Evolutionary conservation across 768 basidiomycete species (phyloP).

Genomic region (Hygrophoropsis aurantiaca): DNA sequence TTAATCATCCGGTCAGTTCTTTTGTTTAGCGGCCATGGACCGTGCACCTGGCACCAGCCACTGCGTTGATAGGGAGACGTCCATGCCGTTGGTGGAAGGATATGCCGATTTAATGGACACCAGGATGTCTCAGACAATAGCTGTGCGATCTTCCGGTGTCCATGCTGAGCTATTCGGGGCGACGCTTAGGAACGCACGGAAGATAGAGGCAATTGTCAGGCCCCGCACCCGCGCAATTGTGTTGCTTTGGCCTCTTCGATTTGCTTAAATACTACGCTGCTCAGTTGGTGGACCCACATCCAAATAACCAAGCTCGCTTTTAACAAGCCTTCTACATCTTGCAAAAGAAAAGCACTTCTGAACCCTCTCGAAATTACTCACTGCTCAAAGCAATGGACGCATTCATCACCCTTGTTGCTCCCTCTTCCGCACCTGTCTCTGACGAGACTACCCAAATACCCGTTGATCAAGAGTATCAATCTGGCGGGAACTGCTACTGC

Average conservation of each 20-base stretch:
- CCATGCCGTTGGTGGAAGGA: not conserved
- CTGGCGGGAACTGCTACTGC: slow-evolving; percentile 7
- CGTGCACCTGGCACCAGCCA: slow-evolving; percentile 4
- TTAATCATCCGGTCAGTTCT: not conserved
- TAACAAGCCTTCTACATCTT: slow-evolving; percentile 5
- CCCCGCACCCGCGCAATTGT: slow-evolving; percentile 13
- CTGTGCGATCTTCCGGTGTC: slow-evolving; percentile 1
- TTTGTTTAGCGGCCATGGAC: slow-evolving; percentile 21
- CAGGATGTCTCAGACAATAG: slow-evolving; percentile 18
- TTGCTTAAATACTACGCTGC: slow-evolving; percentile 13
- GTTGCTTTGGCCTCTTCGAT: not conserved
- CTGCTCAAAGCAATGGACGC: slow-evolving; percentile 18
- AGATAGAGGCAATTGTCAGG: slow-evolving; percentile 3
- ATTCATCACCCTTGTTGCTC: slow-evolving; percentile 3
- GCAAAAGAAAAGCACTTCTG: not conserved
- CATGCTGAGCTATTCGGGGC: slow-evolving; percentile 6
- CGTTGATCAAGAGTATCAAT: slow-evolving; percentile 5
- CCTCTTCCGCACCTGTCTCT: not conserved
- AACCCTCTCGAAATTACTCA: not conserved
- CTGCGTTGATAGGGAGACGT: slow-evolving; percentile 2
- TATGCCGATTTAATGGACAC: not conserved
- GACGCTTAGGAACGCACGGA: slow-evolving; percentile 1
- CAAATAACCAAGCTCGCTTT: slow-evolving; percentile 2
- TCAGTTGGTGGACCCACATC: not conserved
- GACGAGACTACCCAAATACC: slow-evolving; percentile 11